These are phyloP conservation scores for Verbascum thapsus DNA, from an alignment of 257 asterid genomes.

Conservation along the genomic window DNA sequence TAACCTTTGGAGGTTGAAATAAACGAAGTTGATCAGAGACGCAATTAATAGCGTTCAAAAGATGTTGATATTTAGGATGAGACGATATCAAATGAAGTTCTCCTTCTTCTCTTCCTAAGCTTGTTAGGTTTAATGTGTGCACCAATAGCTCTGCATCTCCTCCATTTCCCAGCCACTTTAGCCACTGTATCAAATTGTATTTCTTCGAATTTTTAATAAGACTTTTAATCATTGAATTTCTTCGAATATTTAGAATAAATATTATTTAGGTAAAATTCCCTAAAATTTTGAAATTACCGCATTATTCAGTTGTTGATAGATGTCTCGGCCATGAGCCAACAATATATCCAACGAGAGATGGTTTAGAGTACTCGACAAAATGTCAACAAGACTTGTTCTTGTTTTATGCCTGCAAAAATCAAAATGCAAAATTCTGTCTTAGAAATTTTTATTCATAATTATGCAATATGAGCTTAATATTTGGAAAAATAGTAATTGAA, in stretches of 20 bases:
- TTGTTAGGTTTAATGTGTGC: conserved; percentile 43
- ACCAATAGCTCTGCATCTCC: conserved; percentile 61
- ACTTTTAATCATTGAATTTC: too few relatives aligned
- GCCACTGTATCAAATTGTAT: conserved; percentile 61
- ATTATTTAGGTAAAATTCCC: too few relatives aligned
- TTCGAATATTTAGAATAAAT: too few relatives aligned
- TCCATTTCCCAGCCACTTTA: conserved; percentile 56
- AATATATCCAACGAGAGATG: conserved; percentile 65
- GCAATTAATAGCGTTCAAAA: conserved; percentile 37
- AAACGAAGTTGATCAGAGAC: conserved; percentile 48
- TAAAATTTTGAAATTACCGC: conserved; percentile 46
- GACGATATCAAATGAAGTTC: conserved; percentile 20
- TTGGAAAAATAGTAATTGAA: too few relatives aligned
- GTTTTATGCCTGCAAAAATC: conserved; percentile 43
- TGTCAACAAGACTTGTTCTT: conserved; percentile 40
- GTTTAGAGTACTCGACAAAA: conserved; percentile 51
- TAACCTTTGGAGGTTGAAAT: conserved; percentile 49
- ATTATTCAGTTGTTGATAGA: conserved; percentile 44
- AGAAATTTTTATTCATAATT: too few relatives aligned
- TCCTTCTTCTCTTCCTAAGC: conserved; percentile 21
- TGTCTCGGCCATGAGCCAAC: conserved; percentile 60
- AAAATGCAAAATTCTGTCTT: too few relatives aligned
- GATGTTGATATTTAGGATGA: conserved; percentile 51
- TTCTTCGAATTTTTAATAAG: too few relatives aligned
- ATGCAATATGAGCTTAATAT: too few relatives aligned